These are phyloP conservation scores for Cladophialophora yegresii DNA, from an alignment of 2,329 filamentous ascomycete species.

Conservation along the genomic window DNA sequence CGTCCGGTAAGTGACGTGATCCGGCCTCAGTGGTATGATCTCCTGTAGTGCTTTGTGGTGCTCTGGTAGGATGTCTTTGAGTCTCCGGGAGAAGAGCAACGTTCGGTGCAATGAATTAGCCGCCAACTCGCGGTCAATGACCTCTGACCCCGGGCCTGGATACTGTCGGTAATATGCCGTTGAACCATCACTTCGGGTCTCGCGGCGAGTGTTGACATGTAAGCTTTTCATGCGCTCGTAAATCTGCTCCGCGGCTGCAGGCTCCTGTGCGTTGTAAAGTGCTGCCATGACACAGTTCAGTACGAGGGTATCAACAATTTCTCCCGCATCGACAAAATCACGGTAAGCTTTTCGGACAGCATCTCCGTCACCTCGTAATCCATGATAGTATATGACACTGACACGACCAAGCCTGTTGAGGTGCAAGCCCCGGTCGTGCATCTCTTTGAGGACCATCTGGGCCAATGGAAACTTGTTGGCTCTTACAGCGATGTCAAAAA, in stretches of 20 bases:
- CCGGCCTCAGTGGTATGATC: slow-evolving; percentile 67
- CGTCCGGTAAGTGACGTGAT: slow-evolving; percentile 76
- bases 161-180: slow-evolving; percentile 33
- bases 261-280: slow-evolving; percentile 74
- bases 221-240: slow-evolving; percentile 80
- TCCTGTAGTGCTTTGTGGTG: slow-evolving; percentile 65
- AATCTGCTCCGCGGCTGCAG: slow-evolving; percentile 72
- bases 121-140: slow-evolving; percentile 44
- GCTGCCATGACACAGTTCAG: slow-evolving; percentile 84
- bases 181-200: slow-evolving; percentile 41
- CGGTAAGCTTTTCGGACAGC: slow-evolving; percentile 76
- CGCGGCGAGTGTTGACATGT: slow-evolving; percentile 45
- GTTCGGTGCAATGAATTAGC: slow-evolving; percentile 50
- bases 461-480: slow-evolving; percentile 80
- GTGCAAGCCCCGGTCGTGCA: slow-evolving; percentile 66
- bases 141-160: slow-evolving; percentile 44
- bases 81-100: slow-evolving; percentile 49
- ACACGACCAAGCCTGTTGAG: slow-evolving; percentile 81
- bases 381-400: slow-evolving; percentile 80
- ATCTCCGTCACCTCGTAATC: slow-evolving; percentile 70
- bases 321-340: slow-evolving; percentile 78
- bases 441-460: slow-evolving; percentile 81
- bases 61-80: slow-evolving; percentile 54
- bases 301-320: slow-evolving; percentile 83
- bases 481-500: slow-evolving; percentile 86